Percentiles rank a stretch among this genome's conserved stretches.
Evolutionary conservation across 148 eudicot species (phyloP).

Genomic region (Simmondsia chinensis): DNA sequence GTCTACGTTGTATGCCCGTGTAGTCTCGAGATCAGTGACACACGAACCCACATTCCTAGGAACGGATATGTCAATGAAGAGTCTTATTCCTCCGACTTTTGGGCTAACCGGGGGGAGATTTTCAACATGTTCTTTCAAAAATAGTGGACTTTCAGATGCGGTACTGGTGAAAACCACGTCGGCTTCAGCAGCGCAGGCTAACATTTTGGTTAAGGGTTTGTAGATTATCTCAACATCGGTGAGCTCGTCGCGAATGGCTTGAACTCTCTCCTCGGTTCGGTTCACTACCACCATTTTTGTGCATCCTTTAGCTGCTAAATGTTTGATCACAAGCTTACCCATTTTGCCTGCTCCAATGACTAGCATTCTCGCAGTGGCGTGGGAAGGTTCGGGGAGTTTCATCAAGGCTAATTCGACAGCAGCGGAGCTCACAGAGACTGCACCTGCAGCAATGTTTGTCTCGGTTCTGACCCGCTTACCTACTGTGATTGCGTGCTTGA

Average conservation of each 20-base stretch:
- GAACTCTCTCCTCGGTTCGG: constrained; percentile 67
- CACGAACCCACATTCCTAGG: constrained; percentile 89
- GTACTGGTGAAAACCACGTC: constrained; percentile 94
- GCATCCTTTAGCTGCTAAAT: constrained; percentile 88
- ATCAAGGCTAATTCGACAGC: constrained; percentile 88
- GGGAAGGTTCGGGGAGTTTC: constrained; percentile 72
- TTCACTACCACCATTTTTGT: constrained; percentile 83
- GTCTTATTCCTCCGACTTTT: constrained; percentile 60
- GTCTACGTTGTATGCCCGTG: constrained; percentile 76
- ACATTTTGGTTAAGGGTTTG: constrained; percentile 72
- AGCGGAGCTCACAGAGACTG: constrained; percentile 95
- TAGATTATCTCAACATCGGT: constrained; percentile 65
- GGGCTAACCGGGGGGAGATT: constrained; percentile 50
- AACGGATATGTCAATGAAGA: constrained; percentile 82
- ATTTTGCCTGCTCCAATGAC: constrained; percentile 94
- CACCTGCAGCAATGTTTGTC: constrained; percentile 90
- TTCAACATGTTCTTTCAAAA: constrained; percentile 51
- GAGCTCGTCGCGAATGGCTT: constrained; percentile 61
- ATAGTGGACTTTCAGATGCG: constrained; percentile 60
- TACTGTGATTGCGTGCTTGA: constrained; percentile 87
- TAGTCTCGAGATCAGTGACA: constrained; percentile 39
- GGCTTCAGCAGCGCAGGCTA: constrained; percentile 63
- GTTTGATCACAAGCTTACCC: constrained; percentile 95
- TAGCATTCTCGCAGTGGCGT: constrained; percentile 63
- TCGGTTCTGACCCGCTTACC: constrained; percentile 85